A percentile compares a stretch with the other conserved stretches of the same genome.
phyloP scores from a whole-genome alignment of 495 filamentous ascomycete genomes.

The Apodospora peruviana region DNA sequence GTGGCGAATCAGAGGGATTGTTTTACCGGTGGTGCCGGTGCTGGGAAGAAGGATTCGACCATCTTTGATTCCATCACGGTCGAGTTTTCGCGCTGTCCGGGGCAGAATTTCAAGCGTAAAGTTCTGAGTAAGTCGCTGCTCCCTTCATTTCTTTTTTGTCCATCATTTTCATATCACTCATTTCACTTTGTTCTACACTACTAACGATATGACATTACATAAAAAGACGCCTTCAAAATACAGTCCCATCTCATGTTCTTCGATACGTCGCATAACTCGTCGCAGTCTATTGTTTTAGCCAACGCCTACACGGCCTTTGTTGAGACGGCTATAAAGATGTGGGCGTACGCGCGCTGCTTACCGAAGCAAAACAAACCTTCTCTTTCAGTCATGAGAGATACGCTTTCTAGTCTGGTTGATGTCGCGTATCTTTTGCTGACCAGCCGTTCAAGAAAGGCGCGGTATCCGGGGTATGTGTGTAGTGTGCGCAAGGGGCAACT shows the following conservation, averaged over 20 bases:
- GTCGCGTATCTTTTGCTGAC: constrained; percentile 62
- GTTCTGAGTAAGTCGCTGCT: constrained; percentile 49
- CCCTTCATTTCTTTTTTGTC: background rate
- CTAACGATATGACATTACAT: constrained; percentile 20
- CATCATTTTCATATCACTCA: constrained; percentile 26
- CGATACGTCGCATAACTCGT: constrained; percentile 73
- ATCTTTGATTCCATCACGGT: constrained; percentile 68
- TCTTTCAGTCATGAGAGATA: constrained; percentile 36
- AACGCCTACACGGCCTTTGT: constrained; percentile 72
- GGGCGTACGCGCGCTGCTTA: constrained; percentile 67
- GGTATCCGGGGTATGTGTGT: constrained; percentile 52
- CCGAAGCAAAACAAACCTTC: constrained; percentile 46
- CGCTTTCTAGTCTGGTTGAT: constrained; percentile 59
- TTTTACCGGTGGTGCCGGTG: background rate
- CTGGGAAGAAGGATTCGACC: constrained; percentile 11
- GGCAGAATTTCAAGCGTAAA: constrained; percentile 72
- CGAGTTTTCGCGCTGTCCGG: constrained; percentile 62
- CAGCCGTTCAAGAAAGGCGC: constrained; percentile 40
- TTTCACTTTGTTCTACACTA: constrained; percentile 19
- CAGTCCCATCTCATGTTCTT: constrained; percentile 87
- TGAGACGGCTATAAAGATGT: constrained; percentile 78
- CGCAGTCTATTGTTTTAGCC: constrained; percentile 55
- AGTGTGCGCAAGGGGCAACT: constrained; percentile 59
- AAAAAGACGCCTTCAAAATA: constrained; percentile 66
- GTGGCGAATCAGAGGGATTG: constrained; percentile 39